Evolutionary conservation across 345 rosid genomes (phyloP), one percentile per base, ranked within the genome.

Genomic region (Luvunga scandens): DNA sequence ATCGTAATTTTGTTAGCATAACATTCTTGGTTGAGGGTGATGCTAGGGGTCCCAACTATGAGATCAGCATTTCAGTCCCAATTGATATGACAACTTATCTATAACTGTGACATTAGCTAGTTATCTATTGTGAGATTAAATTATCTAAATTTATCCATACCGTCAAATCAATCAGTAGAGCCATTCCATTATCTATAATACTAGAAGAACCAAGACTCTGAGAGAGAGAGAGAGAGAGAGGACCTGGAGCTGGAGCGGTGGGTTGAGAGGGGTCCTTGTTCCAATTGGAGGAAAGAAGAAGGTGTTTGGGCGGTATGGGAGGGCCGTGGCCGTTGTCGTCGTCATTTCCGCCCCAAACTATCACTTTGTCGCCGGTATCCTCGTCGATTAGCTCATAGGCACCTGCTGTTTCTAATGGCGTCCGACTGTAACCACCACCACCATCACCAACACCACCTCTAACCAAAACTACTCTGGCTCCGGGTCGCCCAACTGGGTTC

Each of bases 291-390:
- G 77, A 64, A 16, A 19, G 60, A 66, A 86, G 85, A 33, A 80
- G 84, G 64, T 81, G 80, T 22, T 82, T 69, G 9, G 86, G 69
- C 72, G 88, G 86, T 42, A 72, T 53, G 27, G 66, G 66, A 69
- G 81, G 85, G 53, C 76, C 78, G 13, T 77, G 73, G 34, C 18
- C 86, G 45, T 53, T 81, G 42, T 78, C 77, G 24, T 79, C 78
- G 28, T 25, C 86, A 57, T 59, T 56, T 66, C 75, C 88, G 13
- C 86, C 89, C 86, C 86, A 81, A 38, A 88, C 85, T 25, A 88
- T 81, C 81, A 89, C 82, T 25, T 88, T 86, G 27, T 88, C 89
- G 0, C 89, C 91, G 18, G 84, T 85, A 59, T 83, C 82, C 5
- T 90, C 85, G 82, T 86, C 76, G 27, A 81, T 62, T 28, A 84